Evolutionary conservation across 371 early-diverging fungal species (phyloP).

Genomic region (Lichtheimia hyalospora): DNA sequence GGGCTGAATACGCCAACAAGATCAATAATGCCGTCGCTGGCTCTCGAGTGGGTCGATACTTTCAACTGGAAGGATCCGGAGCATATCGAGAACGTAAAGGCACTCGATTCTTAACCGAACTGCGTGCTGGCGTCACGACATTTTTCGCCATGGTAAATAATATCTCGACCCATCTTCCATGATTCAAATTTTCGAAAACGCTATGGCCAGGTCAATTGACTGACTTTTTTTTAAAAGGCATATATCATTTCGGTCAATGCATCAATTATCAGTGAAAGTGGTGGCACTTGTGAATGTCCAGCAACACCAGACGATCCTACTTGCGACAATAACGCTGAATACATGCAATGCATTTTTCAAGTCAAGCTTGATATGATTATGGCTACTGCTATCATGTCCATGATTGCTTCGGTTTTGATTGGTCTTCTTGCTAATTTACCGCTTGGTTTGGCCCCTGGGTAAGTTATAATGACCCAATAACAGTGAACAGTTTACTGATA

Average conservation of each 20-base stretch:
- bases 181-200: background rate
- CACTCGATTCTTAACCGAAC: conserved; percentile 66
- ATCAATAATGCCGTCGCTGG: conserved; percentile 56
- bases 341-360: conserved; percentile 60
- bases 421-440: conserved; percentile 79
- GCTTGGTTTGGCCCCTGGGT: conserved; percentile 74
- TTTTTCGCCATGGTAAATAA: conserved; percentile 63
- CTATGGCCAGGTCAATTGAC: background rate
- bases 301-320: conserved; percentile 41
- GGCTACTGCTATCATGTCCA: conserved; percentile 70
- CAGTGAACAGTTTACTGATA: background rate
- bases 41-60: conserved; percentile 56
- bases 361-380: conserved; percentile 72
- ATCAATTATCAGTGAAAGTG: conserved; percentile 73
- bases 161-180: background rate
- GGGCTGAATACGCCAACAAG: conserved; percentile 22
- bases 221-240: conserved; percentile 9
- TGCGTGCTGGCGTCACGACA: conserved; percentile 69
- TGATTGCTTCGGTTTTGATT: conserved; percentile 67
- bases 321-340: conserved; percentile 49
- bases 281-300: conserved; percentile 73
- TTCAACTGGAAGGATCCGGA: conserved; percentile 66
- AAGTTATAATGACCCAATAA: background rate
- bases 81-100: conserved; percentile 50
- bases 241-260: conserved; percentile 64